A percentile compares a stretch with the other conserved stretches of the same genome.
These are phyloP conservation scores for Aspergillus coremiiformis DNA, from an alignment of 495 filamentous ascomycete genomes.

Conservation along the genomic window DNA sequence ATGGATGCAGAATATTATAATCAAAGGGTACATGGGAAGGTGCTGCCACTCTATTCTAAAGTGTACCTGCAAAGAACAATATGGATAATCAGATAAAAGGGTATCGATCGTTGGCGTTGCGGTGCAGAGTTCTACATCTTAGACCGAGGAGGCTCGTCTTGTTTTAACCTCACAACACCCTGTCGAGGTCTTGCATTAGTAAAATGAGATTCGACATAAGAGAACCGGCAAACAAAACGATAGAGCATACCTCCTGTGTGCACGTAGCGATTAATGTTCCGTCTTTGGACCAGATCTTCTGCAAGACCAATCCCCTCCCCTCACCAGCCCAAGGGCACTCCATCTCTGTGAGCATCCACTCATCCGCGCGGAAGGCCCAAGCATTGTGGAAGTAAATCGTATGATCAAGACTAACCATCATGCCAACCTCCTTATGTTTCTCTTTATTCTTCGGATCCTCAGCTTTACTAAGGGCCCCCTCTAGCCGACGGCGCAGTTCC, in stretches of 20 bases:
- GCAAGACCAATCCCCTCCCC: slow-evolving; percentile 76
- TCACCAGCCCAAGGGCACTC: slow-evolving; percentile 91
- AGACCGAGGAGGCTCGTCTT: slow-evolving; percentile 33
- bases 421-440: slow-evolving; percentile 54
- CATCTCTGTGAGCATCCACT: slow-evolving; percentile 93
- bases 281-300: slow-evolving; percentile 80
- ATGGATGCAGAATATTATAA: not conserved
- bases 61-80: not conserved
- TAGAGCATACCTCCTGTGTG: slow-evolving; percentile 37
- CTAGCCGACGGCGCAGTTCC: slow-evolving; percentile 31
- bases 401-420: slow-evolving; percentile 95
- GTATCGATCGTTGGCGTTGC: not conserved
- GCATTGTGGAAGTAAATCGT: slow-evolving; percentile 93
- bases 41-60: not conserved
- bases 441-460: slow-evolving; percentile 12
- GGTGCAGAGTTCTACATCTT: slow-evolving; percentile 29
- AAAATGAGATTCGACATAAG: not conserved
- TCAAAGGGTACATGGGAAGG: not conserved
- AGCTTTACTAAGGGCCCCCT: slow-evolving; percentile 28
- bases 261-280: slow-evolving; percentile 69
- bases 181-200: slow-evolving; percentile 12
- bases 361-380: slow-evolving; percentile 69
- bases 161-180: slow-evolving; percentile 42
- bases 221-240: not conserved
- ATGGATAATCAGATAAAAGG: not conserved